Conservation (phyloP, 192 early-diverging fungal genomes). For the Geranomyces variabilis region DNA sequence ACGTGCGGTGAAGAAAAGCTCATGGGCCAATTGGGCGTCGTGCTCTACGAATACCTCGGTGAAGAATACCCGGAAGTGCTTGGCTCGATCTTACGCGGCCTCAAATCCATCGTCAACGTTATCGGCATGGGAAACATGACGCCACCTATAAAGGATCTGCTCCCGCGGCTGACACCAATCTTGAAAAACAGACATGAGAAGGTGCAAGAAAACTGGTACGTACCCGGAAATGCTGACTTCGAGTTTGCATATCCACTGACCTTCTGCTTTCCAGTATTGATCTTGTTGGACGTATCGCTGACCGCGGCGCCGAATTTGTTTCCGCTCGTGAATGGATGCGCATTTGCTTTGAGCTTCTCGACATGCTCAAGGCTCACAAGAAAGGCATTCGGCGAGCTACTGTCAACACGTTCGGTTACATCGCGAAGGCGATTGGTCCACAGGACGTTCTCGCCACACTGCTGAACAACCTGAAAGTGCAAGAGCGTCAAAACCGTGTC, state of each 20-base stretch:
- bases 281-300: conserved; percentile 97
- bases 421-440: conserved; percentile 98
- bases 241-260: neutral
- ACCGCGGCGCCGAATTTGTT: conserved; percentile 96
- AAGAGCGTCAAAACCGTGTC: conserved; percentile 98
- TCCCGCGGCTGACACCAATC: conserved; percentile 97
- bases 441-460: conserved; percentile 98
- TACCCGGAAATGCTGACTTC: neutral
- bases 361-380: conserved; percentile 94
- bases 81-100: conserved; percentile 87
- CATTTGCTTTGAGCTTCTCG: conserved; percentile 96
- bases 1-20: conserved; percentile 94
- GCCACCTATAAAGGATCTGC: conserved; percentile 95
- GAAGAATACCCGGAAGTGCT: conserved; percentile 99
- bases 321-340: conserved; percentile 99
- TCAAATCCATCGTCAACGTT: conserved; percentile 95
- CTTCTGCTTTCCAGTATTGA: conserved; percentile 60
- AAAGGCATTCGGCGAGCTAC: conserved; percentile 95
- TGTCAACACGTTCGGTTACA: conserved; percentile 98
- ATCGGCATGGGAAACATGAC: conserved; percentile 99
- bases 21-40: conserved; percentile 89
- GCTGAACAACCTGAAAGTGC: conserved; percentile 97
- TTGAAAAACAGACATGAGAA: conserved; percentile 97
- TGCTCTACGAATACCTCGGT: conserved; percentile 97
- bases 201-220: conserved; percentile 80